Evolutionary conservation across 768 basidiomycete genomes (phyloP).

Genomic region (Pleurotus ostreatus): DNA sequence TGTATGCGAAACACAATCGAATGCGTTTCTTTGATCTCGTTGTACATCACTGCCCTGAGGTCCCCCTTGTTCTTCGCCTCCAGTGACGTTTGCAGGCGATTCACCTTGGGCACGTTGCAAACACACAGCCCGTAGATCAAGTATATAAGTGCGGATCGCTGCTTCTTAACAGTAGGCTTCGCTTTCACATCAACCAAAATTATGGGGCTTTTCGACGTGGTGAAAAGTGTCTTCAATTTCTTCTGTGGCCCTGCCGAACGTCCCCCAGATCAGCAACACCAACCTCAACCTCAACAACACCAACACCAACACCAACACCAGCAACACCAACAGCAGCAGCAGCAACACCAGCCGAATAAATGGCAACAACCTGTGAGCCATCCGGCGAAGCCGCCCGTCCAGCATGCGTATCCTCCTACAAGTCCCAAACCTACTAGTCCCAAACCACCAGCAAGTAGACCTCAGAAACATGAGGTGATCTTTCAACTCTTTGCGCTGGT

Average conservation of each 20-base stretch:
- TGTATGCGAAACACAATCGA: neutral
- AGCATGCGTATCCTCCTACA: neutral
- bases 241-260: neutral
- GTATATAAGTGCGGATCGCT: no score
- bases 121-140: no score
- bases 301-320: neutral
- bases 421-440: neutral
- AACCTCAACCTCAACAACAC: neutral
- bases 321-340: neutral
- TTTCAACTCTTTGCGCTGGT: neutral
- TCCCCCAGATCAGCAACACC: neutral
- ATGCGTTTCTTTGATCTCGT: neutral
- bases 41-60: no score
- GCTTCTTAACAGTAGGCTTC: no score
- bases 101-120: no score
- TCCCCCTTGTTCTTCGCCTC: no score
- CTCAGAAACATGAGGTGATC: neutral
- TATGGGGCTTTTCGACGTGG: conserved; percentile 1
- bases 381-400: neutral
- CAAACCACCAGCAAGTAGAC: neutral
- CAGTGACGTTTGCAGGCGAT: no score
- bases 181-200: neutral
- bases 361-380: no score
- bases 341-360: neutral
- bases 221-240: neutral